phyloP scores from a whole-genome alignment of 2,329 filamentous ascomycete species.

The Penicillium verrucosum region DNA sequence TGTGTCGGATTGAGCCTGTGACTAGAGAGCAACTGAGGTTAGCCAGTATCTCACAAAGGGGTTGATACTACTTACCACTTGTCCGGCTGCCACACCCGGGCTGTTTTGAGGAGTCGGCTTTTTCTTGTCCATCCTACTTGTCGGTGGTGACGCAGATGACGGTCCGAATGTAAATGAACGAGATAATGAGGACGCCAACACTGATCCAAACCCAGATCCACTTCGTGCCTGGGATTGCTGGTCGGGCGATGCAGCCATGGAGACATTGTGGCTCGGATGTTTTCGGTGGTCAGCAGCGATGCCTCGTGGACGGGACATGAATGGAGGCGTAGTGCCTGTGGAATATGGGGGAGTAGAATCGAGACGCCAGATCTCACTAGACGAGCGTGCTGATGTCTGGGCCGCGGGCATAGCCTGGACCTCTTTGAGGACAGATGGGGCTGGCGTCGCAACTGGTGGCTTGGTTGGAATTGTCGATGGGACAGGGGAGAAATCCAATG shows the following conservation, averaged over 20 bases:
- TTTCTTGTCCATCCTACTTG: constrained; percentile 34
- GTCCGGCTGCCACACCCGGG: constrained; percentile 26
- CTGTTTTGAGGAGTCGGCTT: constrained; percentile 38
- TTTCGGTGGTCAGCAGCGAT: constrained; percentile 43
- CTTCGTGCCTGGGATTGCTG: constrained; percentile 38
- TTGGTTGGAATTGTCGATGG: constrained; percentile 42
- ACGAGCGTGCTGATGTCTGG: constrained; percentile 51
- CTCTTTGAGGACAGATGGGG: constrained; percentile 35
- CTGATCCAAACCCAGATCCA: constrained; percentile 42
- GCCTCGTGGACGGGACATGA: constrained; percentile 41
- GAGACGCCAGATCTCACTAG: constrained; percentile 50
- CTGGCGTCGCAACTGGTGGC: constrained; percentile 37
- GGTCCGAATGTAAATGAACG: constrained; percentile 45
- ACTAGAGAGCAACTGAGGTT: constrained; percentile 27
- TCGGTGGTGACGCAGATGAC: constrained; percentile 44
- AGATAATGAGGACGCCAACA: constrained; percentile 45
- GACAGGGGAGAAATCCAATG: constrained; percentile 48
- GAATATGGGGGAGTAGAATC: constrained; percentile 53
- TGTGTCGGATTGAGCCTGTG: constrained; percentile 38
- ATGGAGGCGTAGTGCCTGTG: constrained; percentile 52
- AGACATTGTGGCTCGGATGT: constrained; percentile 40
- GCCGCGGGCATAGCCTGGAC: constrained; percentile 27
- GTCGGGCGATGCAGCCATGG: constrained; percentile 44
- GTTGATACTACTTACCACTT: constrained; percentile 30
- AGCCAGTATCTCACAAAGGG: constrained; percentile 26